Conservation (phyloP, 208 protist species). For the Trypanosoma lewisi region DNA sequence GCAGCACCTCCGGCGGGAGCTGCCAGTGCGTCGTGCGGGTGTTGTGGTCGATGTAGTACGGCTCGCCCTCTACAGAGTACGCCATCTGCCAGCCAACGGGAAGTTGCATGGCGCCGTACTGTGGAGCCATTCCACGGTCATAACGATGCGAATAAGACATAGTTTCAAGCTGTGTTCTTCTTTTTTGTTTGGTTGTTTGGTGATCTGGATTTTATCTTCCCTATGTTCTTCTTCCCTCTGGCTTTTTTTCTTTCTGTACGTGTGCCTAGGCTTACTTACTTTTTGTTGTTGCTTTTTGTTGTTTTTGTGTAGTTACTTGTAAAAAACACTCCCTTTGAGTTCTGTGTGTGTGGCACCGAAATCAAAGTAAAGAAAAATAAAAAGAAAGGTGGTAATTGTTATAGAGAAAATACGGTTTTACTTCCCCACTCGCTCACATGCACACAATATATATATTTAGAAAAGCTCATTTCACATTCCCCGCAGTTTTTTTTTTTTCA, state of each 20-base stretch:
- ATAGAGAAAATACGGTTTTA: no score
- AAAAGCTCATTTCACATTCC: neutral
- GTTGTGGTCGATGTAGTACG: constrained; percentile 91
- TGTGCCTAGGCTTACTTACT: neutral
- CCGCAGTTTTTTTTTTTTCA: neutral
- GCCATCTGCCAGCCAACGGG: constrained; percentile 83
- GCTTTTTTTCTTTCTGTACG: neutral
- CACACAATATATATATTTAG: neutral
- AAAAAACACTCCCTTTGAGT: no score
- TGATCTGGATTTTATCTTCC: neutral
- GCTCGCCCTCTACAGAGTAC: constrained; percentile 54
- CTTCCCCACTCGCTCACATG: no score
- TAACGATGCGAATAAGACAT: constrained; percentile 31
- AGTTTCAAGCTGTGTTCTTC: neutral
- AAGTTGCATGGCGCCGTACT: constrained; percentile 36
- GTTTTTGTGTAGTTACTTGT: neutral
- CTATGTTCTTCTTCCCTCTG: neutral
- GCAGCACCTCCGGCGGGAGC: constrained; percentile 43
- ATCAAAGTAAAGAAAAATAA: neutral
- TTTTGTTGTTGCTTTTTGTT: neutral
- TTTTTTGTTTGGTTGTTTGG: neutral
- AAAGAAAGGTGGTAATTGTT: neutral
- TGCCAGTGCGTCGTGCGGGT: constrained; percentile 84
- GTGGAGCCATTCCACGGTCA: constrained; percentile 7
- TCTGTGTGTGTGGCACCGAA: no score